Conservation (phyloP, 139 green algal species). For the Chlorella vulgaris region DNA sequence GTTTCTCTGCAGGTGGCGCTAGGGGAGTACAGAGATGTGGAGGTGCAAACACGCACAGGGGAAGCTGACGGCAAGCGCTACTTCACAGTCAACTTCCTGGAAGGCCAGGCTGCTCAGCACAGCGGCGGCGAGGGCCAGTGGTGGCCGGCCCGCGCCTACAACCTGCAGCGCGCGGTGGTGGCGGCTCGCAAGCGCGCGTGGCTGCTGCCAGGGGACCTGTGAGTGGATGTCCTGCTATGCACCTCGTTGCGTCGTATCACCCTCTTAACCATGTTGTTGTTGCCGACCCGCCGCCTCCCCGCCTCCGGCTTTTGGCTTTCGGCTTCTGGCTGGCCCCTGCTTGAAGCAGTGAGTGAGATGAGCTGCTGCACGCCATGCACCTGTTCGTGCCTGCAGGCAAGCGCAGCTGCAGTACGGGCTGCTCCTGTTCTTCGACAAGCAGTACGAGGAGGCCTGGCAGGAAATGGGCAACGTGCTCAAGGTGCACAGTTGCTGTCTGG, state of each 20-base stretch:
- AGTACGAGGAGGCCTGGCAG: constrained; percentile 26
- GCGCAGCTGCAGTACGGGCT: not conserved
- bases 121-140: not conserved
- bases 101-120: not conserved
- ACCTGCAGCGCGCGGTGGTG: constrained; percentile 16
- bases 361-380: not conserved
- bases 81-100: constrained; percentile 7
- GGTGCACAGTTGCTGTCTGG: not conserved
- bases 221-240: not conserved
- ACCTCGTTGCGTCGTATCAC: not conserved
- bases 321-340: not conserved
- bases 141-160: constrained; percentile 1
- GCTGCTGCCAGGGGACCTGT: constrained; percentile 17
- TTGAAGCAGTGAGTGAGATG: not conserved
- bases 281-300: not conserved
- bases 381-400: not conserved
- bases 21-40: constrained; percentile 8
- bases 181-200: constrained; percentile 10
- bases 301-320: not conserved
- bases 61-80: not conserved
- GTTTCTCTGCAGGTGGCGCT: constrained; percentile 7
- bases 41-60: not conserved
- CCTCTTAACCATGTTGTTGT: not conserved
- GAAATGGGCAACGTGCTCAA: constrained; percentile 29
- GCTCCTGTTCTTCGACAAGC: constrained; percentile 10